Conservation (phyloP, 2,329 filamentous ascomycete genomes). For the Keithomyces neogunnii region DNA sequence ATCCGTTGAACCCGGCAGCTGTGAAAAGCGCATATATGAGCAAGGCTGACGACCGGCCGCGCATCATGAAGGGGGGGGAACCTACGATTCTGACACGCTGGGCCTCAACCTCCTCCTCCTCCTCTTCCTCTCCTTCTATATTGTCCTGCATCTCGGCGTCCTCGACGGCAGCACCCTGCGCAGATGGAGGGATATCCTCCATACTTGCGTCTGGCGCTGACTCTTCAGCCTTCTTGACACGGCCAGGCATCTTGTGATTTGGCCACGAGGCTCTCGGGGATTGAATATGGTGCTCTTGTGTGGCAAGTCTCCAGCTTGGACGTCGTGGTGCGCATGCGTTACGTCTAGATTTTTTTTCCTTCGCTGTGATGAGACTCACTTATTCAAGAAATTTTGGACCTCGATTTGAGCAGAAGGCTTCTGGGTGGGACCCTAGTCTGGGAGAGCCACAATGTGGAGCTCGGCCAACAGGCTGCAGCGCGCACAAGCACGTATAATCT, state of each 20-base stretch:
- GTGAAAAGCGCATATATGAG: background rate
- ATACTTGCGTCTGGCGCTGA: conserved; percentile 29
- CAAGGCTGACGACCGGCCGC: background rate
- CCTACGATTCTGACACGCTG: conserved; percentile 57
- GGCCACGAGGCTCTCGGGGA: background rate
- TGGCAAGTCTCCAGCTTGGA: background rate
- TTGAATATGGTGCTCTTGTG: background rate
- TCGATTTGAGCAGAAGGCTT: background rate
- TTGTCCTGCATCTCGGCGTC: conserved; percentile 25
- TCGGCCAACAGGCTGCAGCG: background rate
- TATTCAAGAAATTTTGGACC: conserved; percentile 9
- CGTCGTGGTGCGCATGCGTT: background rate
- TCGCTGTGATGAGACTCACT: background rate
- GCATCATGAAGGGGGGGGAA: background rate
- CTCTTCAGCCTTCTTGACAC: conserved; percentile 26
- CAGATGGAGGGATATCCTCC: conserved; percentile 35
- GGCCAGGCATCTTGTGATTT: conserved; percentile 28
- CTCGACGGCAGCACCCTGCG: conserved; percentile 23
- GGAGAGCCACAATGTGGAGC: background rate
- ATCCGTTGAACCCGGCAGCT: conserved; percentile 80
- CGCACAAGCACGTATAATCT: accelerated
- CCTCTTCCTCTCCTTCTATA: conserved; percentile 32
- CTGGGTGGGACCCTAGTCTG: background rate
- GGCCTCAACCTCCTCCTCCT: conserved; percentile 38
- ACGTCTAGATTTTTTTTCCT: background rate